A percentile compares a stretch with the other conserved stretches of the same genome.
Evolutionary conservation across 2,329 filamentous ascomycete species (phyloP).

Genomic region (Aureobasidium lini): DNA sequence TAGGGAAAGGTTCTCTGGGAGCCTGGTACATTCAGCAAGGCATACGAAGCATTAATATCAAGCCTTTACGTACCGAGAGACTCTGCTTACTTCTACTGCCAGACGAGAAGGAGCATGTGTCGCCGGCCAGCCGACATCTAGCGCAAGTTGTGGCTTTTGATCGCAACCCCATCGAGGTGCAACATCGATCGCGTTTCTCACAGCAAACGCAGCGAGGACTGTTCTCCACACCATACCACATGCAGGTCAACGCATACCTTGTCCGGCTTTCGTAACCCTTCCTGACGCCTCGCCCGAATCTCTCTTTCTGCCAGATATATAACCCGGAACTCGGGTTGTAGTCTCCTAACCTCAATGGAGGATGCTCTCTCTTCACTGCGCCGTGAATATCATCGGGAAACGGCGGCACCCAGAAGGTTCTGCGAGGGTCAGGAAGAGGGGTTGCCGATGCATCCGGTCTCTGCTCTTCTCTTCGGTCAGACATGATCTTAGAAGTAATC

Average conservation of each 20-base stretch:
- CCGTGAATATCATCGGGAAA: not conserved
- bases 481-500: no score
- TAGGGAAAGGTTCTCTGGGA: no score
- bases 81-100: not conserved
- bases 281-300: not conserved
- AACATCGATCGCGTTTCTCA: not conserved
- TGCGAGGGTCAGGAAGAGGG: not conserved
- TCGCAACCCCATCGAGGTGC: not conserved
- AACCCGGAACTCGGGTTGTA: not conserved
- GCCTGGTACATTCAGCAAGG: no score
- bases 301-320: not conserved
- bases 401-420: not conserved
- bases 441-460: not conserved
- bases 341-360: not conserved
- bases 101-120: not conserved
- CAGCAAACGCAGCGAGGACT: not conserved
- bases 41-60: no score
- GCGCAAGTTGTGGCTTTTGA: not conserved
- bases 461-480: no score
- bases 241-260: not conserved
- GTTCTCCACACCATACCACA: not conserved
- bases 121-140: not conserved
- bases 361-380: not conserved
- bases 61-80: not conserved
- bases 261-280: not conserved